Evolutionary conservation across 768 basidiomycete genomes (phyloP), one percentile per base, ranked within the genome.

Genomic region (Sporobolomyces pararoseus): DNA sequence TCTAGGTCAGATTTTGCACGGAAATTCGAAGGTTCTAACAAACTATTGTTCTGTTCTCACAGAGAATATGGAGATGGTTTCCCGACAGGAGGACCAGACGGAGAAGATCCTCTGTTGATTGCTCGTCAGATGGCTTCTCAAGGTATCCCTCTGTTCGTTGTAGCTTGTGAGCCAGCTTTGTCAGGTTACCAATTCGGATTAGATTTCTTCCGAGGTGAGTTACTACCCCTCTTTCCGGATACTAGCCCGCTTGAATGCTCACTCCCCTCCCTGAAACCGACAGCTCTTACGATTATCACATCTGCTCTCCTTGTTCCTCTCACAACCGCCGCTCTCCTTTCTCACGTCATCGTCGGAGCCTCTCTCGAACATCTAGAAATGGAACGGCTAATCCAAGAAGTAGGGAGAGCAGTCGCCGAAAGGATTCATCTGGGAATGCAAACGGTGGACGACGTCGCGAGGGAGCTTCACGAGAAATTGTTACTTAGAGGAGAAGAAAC

Each of bases 281-380:
- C 21, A 58, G 94, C 92, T 32, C 86, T 98, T 72, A 91, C 90
- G 34, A 85, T 84, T 74, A 92, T 97, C 77, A 95, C 94, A 7
- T 95, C 92, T 21, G 95, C 94, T 19, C 84, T 94, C 61, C 65
- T 97, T 91, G 85, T 98, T 12, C 95, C 95, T 3, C 84, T 98
- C 57, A 94, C 93, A 17, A 97, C 93, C 27, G 95, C 95, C 55
- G 90, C 93, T 79, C 84, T 96, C 44, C 86, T 98, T 55, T 86
- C 94, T 23, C 91, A 95, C 77, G 95, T 95, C 35, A 98, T 98
- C 67, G 92, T 94, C 65, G 95, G 93, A 39, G 91, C 90, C 79
- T 94, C 97, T 50, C 84, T 98, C 34, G 95, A 98, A 82, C 96
- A 97, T 77, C 86, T 97, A 68, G 95, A 98, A 79, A 95, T 98